Base-by-base conservation (phyloP, 2,329 filamentous ascomycete genomes). In the Exophiala oligosperma region DNA sequence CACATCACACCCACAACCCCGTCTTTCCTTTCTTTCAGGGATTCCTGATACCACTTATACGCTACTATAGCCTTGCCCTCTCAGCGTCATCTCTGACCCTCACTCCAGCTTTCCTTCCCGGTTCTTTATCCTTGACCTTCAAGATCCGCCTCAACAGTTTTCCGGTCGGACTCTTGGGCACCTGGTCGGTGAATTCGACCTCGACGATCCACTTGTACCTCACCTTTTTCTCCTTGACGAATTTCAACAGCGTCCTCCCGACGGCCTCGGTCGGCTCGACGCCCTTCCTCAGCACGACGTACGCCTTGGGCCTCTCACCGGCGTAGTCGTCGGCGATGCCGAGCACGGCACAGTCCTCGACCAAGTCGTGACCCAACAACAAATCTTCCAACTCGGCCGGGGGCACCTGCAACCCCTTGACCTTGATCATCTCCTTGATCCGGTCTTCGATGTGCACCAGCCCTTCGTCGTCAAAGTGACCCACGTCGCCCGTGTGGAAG, bases 101-200 rank as follows among this genome's bases (percentile, higher is more conserved):
- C 47, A 63, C 46, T 4, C 58, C 63, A 32, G 21, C 44, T 21
- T 14, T 54, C 55, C 46, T 60, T 55, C 21, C 59, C 62, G 46
- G 46, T 77, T 66, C 61, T 43, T 60, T 64, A 24, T 66, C 72
- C 51, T 67, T 60, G 17, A 66, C 70, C 52, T 72, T 80, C 66
- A 87, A 70, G 51, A 90, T 66, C 23, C 88, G 77, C 49, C 87
- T 78, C 69, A 91, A 71, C 55, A 91, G 90, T 81, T 91, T 91
- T 8, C 89, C 88, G 66, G 84, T 88, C 0, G 87, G 81, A 68
- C 84, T 89, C 79, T 91, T 91, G 11, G 89, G 89, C 24, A 92
- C 84, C 50, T 77, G 78, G 8, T 71, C 59, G 9, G 73, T 60
- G 49, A 75, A 70, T 51, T 74, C 72, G 14, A 75, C 65, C 61